phyloP scores from a whole-genome alignment of 2,329 filamentous ascomycete genomes.

The Talaromyces piceae region DNA sequence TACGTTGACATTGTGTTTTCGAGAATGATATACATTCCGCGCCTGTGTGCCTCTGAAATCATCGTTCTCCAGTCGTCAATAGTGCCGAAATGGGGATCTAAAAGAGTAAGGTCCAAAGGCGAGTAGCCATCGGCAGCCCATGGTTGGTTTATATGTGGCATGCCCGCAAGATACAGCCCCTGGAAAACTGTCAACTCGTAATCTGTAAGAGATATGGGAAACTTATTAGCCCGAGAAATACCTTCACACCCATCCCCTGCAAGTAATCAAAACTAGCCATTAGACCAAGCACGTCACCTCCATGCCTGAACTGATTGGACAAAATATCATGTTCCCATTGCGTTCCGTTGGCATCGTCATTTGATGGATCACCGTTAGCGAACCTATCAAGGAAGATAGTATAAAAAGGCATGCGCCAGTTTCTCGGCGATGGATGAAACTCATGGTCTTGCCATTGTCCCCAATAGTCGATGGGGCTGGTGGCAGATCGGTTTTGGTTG shows the following conservation, averaged over 20 bases:
- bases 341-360: constrained; percentile 53
- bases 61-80: constrained; percentile 47
- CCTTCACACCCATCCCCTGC: constrained; percentile 52
- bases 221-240: constrained; percentile 11
- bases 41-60: constrained; percentile 47
- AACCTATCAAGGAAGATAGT: constrained; percentile 53
- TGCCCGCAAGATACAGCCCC: constrained; percentile 52
- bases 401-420: constrained; percentile 57
- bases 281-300: constrained; percentile 48
- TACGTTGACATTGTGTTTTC: constrained; percentile 55
- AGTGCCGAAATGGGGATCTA: constrained; percentile 52
- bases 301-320: constrained; percentile 51
- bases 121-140: constrained; percentile 52
- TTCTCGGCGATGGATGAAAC: constrained; percentile 45
- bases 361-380: constrained; percentile 52
- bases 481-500: constrained; percentile 48
- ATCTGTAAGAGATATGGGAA: constrained; percentile 3
- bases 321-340: constrained; percentile 50
- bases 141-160: constrained; percentile 51
- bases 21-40: constrained; percentile 53
- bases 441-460: constrained; percentile 43
- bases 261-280: constrained; percentile 52
- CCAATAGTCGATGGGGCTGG: constrained; percentile 47
- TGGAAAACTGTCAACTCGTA: constrained; percentile 16
- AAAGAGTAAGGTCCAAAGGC: constrained; percentile 50